These are phyloP conservation scores for Lathyrus aphaca DNA, from an alignment of 306 rosid genomes.

Conservation along the genomic window DNA sequence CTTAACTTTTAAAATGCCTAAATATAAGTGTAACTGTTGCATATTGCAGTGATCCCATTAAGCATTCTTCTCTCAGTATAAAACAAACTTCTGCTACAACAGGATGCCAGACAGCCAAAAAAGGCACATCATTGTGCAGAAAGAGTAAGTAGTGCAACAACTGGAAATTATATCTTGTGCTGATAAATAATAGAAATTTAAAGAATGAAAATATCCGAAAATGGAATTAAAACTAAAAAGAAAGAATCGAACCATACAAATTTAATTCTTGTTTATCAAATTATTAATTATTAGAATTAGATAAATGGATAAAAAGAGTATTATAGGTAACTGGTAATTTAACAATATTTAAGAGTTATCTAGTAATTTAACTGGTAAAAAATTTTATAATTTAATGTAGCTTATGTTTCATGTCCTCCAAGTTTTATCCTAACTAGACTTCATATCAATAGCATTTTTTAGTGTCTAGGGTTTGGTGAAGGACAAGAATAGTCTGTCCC, in stretches of 20 bases:
- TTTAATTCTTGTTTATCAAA: too few species aligned
- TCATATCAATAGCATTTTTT: neutral
- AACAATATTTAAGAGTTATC: too few species aligned
- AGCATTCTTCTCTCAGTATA: slow-evolving; percentile 39
- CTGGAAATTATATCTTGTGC: slow-evolving; percentile 22
- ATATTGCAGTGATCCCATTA: slow-evolving; percentile 44
- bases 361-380: too few species aligned
- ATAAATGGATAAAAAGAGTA: too few species aligned
- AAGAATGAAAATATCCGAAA: neutral
- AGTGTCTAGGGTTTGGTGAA: neutral
- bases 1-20: neutral
- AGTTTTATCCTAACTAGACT: neutral
- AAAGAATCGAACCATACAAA: too few species aligned
- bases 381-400: neutral
- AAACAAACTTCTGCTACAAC: slow-evolving; percentile 37
- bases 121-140: slow-evolving; percentile 35
- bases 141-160: slow-evolving; percentile 43
- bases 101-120: slow-evolving; percentile 31
- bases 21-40: slow-evolving; percentile 7
- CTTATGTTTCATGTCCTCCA: neutral
- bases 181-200: neutral
- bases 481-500: slow-evolving; percentile 2
- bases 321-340: too few species aligned
- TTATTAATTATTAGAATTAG: too few species aligned
- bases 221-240: too few species aligned